Evolutionary conservation across 345 rosid species (phyloP).

Genomic region (Limnanthes douglasii): DNA sequence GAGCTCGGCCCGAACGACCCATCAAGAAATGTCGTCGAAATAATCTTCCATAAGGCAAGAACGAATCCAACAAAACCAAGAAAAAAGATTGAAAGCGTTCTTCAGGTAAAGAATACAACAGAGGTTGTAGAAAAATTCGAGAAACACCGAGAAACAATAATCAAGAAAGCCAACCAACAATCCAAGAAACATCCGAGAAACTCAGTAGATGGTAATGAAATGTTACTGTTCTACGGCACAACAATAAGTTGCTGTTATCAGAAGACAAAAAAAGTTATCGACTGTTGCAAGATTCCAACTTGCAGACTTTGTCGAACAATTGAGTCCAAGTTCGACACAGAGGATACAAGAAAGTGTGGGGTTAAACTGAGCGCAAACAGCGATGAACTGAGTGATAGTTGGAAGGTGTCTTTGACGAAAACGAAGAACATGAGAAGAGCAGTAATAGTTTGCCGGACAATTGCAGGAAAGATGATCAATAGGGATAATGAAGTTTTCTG

Average conservation of each 20-base stretch:
- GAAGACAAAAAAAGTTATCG: constrained; percentile 12
- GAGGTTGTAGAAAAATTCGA: constrained; percentile 23
- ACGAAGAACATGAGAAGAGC: constrained; percentile 19
- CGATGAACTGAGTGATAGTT: constrained; percentile 18
- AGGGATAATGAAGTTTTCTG: constrained; percentile 3
- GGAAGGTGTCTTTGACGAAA: constrained; percentile 3
- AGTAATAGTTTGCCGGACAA: constrained; percentile 22
- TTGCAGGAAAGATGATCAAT: constrained; percentile 14
- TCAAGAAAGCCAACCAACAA: constrained; percentile 15
- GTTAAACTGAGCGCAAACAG: constrained; percentile 17
- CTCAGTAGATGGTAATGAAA: constrained; percentile 36
- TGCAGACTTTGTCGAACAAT: constrained; percentile 27
- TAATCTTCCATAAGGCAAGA: constrained; percentile 24
- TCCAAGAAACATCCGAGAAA: constrained; percentile 21
- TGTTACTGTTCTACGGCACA: constrained; percentile 31
- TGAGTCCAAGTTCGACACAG: constrained; percentile 16
- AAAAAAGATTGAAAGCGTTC: constrained; percentile 20
- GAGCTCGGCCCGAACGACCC: constrained; percentile 28
- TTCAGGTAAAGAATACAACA: constrained; percentile 26
- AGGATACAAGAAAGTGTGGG: constrained; percentile 11
- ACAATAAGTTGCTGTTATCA: constrained; percentile 23
- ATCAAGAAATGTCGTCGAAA: constrained; percentile 29
- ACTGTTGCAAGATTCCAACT: constrained; percentile 20
- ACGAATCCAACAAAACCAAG: constrained; percentile 19
- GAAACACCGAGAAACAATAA: constrained; percentile 24